phyloP scores from a whole-genome alignment of 352 stramenopile species.

The Pythium volutum region DNA sequence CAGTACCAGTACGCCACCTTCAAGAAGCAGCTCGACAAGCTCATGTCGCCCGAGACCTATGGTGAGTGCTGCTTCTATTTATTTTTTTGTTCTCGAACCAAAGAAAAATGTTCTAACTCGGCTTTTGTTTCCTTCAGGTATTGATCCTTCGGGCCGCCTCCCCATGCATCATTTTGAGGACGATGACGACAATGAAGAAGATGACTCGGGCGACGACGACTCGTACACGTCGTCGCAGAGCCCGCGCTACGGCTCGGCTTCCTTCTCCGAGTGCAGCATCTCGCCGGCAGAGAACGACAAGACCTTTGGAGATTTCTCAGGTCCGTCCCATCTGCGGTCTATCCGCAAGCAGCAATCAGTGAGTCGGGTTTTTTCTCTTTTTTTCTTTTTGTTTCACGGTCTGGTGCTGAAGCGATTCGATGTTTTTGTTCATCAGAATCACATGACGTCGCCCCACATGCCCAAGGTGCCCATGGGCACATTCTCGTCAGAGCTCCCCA shows the following conservation, averaged over 20 bases:
- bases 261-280: constrained; percentile 45
- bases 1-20: constrained; percentile 60
- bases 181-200: constrained; percentile 35
- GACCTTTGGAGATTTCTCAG: constrained; percentile 38
- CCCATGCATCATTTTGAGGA: constrained; percentile 37
- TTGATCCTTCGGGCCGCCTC: constrained; percentile 59
- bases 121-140: constrained; percentile 30
- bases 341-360: constrained; percentile 48
- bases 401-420: constrained; percentile 12
- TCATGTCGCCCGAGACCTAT: constrained; percentile 79
- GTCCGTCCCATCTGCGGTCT: constrained; percentile 44
- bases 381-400: constrained; percentile 11
- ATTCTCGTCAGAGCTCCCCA: constrained; percentile 21
- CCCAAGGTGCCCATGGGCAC: constrained; percentile 3
- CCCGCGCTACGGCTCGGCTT: constrained; percentile 24
- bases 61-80: constrained; percentile 28
- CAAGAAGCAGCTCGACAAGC: constrained; percentile 65
- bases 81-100: too few species aligned
- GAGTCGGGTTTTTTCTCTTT: constrained; percentile 21
- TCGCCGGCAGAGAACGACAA: constrained; percentile 44
- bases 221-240: constrained; percentile 35
- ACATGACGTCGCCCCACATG: constrained; percentile 6
- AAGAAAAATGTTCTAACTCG: neutral
- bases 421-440: constrained; percentile 8
- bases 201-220: constrained; percentile 41